Conservation (phyloP, 2,329 filamentous ascomycete genomes). For the Polytolypa hystricis region DNA sequence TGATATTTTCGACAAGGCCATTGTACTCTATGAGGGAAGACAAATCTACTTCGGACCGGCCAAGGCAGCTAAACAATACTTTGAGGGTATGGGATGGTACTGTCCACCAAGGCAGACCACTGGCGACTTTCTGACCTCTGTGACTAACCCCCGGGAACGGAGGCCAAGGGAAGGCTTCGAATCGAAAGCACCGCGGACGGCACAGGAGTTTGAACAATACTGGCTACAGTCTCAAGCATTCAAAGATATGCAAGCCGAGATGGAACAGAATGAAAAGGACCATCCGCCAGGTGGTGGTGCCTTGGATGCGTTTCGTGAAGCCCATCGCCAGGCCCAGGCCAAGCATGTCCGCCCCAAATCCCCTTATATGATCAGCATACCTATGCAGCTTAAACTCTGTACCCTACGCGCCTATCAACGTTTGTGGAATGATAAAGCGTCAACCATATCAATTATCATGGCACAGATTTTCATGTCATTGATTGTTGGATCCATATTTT, state of each 20-base stretch:
- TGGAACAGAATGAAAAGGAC: slow-evolving; percentile 21
- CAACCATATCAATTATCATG: slow-evolving; percentile 54
- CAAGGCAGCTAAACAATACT: slow-evolving; percentile 49
- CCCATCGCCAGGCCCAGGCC: slow-evolving; percentile 23
- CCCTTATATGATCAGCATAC: slow-evolving; percentile 69
- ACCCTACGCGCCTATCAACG: slow-evolving; percentile 69
- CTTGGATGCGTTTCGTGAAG: slow-evolving; percentile 21
- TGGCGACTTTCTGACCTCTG: slow-evolving; percentile 57
- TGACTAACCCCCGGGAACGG: slow-evolving; percentile 55
- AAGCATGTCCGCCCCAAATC: slow-evolving; percentile 27
- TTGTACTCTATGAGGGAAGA: slow-evolving; percentile 64
- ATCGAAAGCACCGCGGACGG: slow-evolving; percentile 50
- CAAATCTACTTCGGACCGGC: slow-evolving; percentile 67
- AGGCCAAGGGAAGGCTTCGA: slow-evolving; percentile 48
- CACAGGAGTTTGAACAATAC: slow-evolving; percentile 53
- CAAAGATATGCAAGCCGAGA: slow-evolving; percentile 23
- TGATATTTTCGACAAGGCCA: slow-evolving; percentile 61
- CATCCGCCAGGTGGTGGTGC: slow-evolving; percentile 24
- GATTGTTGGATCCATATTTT: slow-evolving; percentile 54
- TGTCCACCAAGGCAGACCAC: slow-evolving; percentile 58
- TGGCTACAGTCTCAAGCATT: slow-evolving; percentile 33
- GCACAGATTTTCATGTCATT: slow-evolving; percentile 66
- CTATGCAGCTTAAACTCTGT: slow-evolving; percentile 69
- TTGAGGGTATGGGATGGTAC: slow-evolving; percentile 56
- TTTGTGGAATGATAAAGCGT: slow-evolving; percentile 61